Percentiles rank a stretch among this genome's conserved stretches.
Evolutionary conservation across 2,329 filamentous ascomycete genomes (phyloP).

Genomic region (Cladophialophora chaetospira): DNA sequence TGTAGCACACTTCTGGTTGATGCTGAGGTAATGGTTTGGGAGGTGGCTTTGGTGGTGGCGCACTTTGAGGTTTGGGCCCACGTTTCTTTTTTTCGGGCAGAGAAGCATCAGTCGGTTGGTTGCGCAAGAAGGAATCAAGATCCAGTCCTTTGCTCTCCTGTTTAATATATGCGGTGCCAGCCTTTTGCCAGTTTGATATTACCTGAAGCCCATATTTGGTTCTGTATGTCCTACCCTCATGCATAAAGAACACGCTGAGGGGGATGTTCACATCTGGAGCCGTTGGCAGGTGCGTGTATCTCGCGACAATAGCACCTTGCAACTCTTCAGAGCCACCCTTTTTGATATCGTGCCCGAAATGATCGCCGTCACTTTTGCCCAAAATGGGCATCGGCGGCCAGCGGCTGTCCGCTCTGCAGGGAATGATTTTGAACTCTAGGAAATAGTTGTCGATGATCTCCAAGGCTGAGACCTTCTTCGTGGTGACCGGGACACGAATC

Average conservation of each 20-base stretch:
- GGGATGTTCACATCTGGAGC: slow-evolving; percentile 27
- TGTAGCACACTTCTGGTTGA: slow-evolving; percentile 23
- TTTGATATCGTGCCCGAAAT: slow-evolving; percentile 24
- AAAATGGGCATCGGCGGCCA: slow-evolving; percentile 34
- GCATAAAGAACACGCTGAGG: slow-evolving; percentile 31
- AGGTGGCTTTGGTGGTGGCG: not conserved
- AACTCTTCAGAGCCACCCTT: slow-evolving; percentile 24
- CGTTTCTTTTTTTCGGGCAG: not conserved
- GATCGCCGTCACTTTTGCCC: slow-evolving; percentile 31
- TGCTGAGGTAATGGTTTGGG: not conserved
- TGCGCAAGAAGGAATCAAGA: slow-evolving; percentile 15
- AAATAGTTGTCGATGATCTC: slow-evolving; percentile 32
- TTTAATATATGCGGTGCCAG: not conserved
- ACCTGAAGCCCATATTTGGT: slow-evolving; percentile 35
- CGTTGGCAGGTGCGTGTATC: slow-evolving; percentile 30
- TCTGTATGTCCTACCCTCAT: slow-evolving; percentile 27
- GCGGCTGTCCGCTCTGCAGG: slow-evolving; percentile 13
- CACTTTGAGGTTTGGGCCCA: not conserved
- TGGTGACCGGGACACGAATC: slow-evolving; percentile 21
- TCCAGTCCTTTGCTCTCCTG: slow-evolving; percentile 13
- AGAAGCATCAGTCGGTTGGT: not conserved
- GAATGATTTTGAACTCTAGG: slow-evolving; percentile 34
- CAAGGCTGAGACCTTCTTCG: slow-evolving; percentile 14
- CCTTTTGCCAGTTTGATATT: slow-evolving; percentile 24
- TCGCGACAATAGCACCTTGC: slow-evolving; percentile 30